A percentile compares a stretch with the other conserved stretches of the same genome.
These are phyloP conservation scores for Barnettozyma salicaria DNA, from an alignment of 805 yeast genomes.

Conservation along the genomic window DNA sequence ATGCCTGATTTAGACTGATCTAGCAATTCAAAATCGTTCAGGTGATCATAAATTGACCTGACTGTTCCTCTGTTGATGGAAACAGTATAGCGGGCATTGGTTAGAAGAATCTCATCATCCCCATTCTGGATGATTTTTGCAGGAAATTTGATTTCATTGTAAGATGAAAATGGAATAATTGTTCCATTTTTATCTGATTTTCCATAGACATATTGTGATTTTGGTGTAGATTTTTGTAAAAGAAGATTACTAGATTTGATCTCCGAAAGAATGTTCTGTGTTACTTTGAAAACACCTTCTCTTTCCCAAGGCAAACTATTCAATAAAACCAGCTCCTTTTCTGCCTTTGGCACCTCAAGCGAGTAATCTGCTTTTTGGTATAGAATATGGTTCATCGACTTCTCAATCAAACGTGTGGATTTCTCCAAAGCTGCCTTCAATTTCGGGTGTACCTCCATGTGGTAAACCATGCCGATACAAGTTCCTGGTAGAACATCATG, in stretches of 20 bases:
- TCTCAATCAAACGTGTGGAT: constrained; percentile 47
- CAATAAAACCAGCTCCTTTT: constrained; percentile 25
- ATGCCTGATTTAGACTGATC: constrained; percentile 67
- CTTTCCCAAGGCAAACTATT: constrained; percentile 67
- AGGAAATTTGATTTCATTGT: constrained; percentile 35
- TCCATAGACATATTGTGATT: constrained; percentile 20
- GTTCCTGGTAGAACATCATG: constrained; percentile 98
- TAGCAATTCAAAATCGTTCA: constrained; percentile 57
- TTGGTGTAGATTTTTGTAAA: constrained; percentile 1
- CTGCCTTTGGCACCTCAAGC: constrained; percentile 10
- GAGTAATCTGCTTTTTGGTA: not conserved
- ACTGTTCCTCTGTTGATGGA: constrained; percentile 56
- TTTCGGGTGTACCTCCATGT: constrained; percentile 80
- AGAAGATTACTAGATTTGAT: not conserved
- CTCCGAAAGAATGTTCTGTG: constrained; percentile 11
- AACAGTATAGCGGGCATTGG: constrained; percentile 58
- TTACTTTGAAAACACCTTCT: constrained; percentile 34
- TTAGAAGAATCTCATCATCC: constrained; percentile 41
- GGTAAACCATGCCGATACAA: constrained; percentile 89
- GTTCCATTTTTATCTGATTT: constrained; percentile 7
- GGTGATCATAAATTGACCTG: constrained; percentile 55
- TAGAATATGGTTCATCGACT: constrained; percentile 10
- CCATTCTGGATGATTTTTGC: constrained; percentile 41
- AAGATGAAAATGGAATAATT: constrained; percentile 11
- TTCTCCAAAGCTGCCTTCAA: constrained; percentile 49